These are phyloP conservation scores for Leishmania turanica DNA, from an alignment of 208 protist species.

Conservation along the genomic window DNA sequence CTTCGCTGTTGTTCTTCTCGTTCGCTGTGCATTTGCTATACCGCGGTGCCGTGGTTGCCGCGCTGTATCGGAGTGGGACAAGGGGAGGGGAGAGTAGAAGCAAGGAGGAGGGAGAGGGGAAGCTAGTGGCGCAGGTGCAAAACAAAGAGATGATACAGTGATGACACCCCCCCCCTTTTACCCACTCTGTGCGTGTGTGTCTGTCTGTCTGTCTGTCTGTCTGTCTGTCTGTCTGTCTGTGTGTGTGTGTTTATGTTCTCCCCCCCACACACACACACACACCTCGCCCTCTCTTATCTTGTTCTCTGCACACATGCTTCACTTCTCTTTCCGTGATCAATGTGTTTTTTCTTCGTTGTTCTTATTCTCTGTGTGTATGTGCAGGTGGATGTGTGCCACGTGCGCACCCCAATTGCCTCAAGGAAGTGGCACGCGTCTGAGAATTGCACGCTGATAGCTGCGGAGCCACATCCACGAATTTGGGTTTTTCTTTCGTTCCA, in stretches of 20 bases:
- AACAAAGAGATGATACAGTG: neutral
- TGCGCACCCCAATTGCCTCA: neutral
- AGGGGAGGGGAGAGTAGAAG: neutral
- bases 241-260: neutral
- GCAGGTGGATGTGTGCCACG: neutral
- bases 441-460: neutral
- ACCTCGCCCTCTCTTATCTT: neutral
- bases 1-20: neutral
- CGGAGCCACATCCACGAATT: neutral
- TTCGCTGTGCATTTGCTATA: neutral
- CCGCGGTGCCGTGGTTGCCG: neutral
- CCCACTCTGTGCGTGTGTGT: neutral
- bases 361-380: neutral
- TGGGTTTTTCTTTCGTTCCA: neutral
- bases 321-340: too few species aligned
- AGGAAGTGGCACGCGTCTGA: neutral
- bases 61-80: neutral
- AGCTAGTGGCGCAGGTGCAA: neutral
- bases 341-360: neutral
- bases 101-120: neutral
- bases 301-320: neutral
- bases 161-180: neutral
- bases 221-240: neutral
- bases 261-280: too few species aligned
- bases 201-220: neutral